phyloP scores from a whole-genome alignment of 345 rosid species.

The Lumnitzera racemosa region DNA sequence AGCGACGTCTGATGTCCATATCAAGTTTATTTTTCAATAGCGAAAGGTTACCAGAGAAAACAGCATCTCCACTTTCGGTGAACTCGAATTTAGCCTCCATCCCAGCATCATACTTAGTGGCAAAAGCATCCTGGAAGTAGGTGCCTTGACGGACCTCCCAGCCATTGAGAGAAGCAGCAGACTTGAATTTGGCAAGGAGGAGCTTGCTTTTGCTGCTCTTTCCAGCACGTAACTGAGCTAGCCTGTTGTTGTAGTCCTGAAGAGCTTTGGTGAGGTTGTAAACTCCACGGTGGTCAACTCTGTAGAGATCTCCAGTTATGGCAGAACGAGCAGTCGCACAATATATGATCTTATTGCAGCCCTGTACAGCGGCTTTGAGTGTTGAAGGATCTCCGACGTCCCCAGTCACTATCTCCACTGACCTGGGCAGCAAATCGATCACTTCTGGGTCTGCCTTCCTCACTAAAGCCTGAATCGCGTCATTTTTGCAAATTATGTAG shows the following conservation, averaged over 20 bases:
- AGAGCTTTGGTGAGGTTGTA: constrained; percentile 84
- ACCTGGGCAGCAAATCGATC: constrained; percentile 75
- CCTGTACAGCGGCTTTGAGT: constrained; percentile 60
- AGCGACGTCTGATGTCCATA: neutral
- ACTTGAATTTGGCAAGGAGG: constrained; percentile 70
- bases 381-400: constrained; percentile 84
- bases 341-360: constrained; percentile 84
- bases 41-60: constrained; percentile 60
- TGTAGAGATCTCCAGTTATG: constrained; percentile 73
- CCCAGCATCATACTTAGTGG: constrained; percentile 84
- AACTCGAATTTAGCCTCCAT: constrained; percentile 91
- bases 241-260: constrained; percentile 76
- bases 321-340: constrained; percentile 95
- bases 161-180: constrained; percentile 52
- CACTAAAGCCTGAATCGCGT: constrained; percentile 47
- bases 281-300: constrained; percentile 92
- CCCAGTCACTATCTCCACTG: constrained; percentile 74
- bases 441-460: constrained; percentile 64
- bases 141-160: constrained; percentile 92
- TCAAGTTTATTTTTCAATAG: neutral
- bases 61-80: constrained; percentile 76
- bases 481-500: no score
- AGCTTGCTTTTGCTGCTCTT: constrained; percentile 98
- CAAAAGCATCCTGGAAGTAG: constrained; percentile 78
- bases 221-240: constrained; percentile 84